These are phyloP conservation scores for Ogataea corticis DNA, from an alignment of 805 yeast genomes.

Conservation along the genomic window DNA sequence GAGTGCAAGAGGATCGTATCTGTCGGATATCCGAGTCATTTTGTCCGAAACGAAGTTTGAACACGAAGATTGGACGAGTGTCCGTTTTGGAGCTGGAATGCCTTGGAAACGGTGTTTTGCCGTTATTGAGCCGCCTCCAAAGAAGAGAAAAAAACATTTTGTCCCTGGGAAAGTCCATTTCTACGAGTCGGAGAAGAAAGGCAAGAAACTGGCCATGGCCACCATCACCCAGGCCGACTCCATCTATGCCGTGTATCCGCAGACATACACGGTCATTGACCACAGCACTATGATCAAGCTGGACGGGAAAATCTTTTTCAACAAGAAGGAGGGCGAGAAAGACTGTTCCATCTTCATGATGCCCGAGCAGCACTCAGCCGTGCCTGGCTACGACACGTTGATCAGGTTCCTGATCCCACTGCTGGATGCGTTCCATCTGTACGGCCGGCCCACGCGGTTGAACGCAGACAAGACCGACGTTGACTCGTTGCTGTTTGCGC, in stretches of 20 bases:
- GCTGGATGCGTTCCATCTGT: conserved; percentile 72
- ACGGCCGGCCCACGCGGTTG: conserved; percentile 78
- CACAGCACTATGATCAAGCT: conserved; percentile 84
- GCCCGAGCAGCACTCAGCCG: conserved; percentile 85
- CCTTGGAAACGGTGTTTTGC: conserved; percentile 96
- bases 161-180: conserved; percentile 71
- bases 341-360: conserved; percentile 70
- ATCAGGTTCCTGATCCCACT: conserved; percentile 76
- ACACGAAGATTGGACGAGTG: conserved; percentile 94
- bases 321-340: conserved; percentile 48
- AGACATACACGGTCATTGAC: conserved; percentile 76
- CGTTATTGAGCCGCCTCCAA: conserved; percentile 71
- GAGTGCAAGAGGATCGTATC: conserved; percentile 84
- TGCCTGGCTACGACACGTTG: conserved; percentile 80
- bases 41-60: conserved; percentile 81
- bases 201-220: conserved; percentile 78
- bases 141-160: conserved; percentile 46
- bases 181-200: conserved; percentile 76
- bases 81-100: conserved; percentile 95
- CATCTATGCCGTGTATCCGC: conserved; percentile 91
- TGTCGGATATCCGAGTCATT: conserved; percentile 84
- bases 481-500: conserved; percentile 70
- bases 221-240: conserved; percentile 67
- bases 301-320: conserved; percentile 75
- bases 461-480: conserved; percentile 71